phyloP scores from a whole-genome alignment of 1,139 yeast species.

The Yamadazyma mexicana region DNA sequence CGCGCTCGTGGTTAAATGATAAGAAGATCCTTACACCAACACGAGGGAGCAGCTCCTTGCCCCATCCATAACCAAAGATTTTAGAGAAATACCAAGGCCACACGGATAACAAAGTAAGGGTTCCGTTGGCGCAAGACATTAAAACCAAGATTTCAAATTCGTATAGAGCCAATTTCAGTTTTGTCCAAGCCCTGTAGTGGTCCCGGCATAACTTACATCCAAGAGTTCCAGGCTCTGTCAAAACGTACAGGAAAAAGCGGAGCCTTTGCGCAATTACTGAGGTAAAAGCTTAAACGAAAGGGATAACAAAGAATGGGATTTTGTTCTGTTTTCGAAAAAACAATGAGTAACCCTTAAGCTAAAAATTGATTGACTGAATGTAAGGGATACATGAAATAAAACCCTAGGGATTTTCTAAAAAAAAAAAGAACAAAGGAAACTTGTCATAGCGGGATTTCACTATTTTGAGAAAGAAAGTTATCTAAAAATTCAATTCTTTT shows the following conservation, averaged over 20 bases:
- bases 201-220: too few relatives aligned
- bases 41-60: too few relatives aligned
- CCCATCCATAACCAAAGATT: too few relatives aligned
- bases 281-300: not conserved
- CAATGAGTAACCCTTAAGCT: not conserved
- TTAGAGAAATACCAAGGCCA: too few relatives aligned
- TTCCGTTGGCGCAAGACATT: too few relatives aligned
- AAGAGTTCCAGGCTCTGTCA: too few relatives aligned
- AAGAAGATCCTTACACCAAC: too few relatives aligned
- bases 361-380: not conserved
- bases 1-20: not conserved
- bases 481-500: not conserved
- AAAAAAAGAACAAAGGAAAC: not conserved
- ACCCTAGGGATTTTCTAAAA: not conserved
- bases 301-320: not conserved
- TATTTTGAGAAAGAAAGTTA: not conserved
- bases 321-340: not conserved
- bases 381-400: slow-evolving; percentile 1
- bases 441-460: not conserved
- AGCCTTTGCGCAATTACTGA: not conserved
- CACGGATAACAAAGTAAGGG: too few relatives aligned
- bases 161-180: too few relatives aligned
- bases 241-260: too few relatives aligned
- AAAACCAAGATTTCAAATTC: too few relatives aligned
- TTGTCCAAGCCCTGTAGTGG: too few relatives aligned